Conservation (phyloP, 1,284 basidiomycete genomes). For the Leccinum solheimii region DNA sequence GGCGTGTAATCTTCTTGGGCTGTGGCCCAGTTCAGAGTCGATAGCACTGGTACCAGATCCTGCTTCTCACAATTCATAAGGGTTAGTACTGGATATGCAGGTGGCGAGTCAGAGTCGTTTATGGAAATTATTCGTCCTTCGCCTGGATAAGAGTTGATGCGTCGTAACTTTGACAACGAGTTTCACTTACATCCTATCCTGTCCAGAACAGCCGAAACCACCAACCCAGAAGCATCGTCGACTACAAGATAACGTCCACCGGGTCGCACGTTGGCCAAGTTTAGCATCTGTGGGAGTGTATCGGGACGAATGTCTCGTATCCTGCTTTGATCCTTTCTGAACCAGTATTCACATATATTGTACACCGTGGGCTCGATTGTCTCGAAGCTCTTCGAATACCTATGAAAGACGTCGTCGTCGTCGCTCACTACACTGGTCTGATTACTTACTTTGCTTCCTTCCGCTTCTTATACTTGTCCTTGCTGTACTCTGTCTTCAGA, state of each 20-base stretch:
- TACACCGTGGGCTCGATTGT: conserved; percentile 86
- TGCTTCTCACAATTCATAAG: conserved; percentile 85
- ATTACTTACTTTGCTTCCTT: conserved; percentile 87
- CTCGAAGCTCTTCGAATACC: conserved; percentile 87
- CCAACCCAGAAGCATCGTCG: conserved; percentile 90
- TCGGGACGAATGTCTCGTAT: conserved; percentile 88
- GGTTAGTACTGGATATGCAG: conserved; percentile 83
- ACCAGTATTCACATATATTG: conserved; percentile 91
- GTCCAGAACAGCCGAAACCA: conserved; percentile 84
- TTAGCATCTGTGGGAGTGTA: conserved; percentile 86
- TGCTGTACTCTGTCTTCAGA: conserved; percentile 94
- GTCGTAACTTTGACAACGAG: neutral
- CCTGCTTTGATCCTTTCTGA: conserved; percentile 75
- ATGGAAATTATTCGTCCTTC: conserved; percentile 83
- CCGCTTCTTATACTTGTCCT: conserved; percentile 93
- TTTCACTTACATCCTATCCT: conserved; percentile 72
- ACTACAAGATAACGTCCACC: conserved; percentile 88
- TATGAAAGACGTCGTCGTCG: conserved; percentile 35
- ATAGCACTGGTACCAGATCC: conserved; percentile 54
- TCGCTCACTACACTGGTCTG: neutral
- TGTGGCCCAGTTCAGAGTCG: conserved; percentile 90
- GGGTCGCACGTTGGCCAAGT: conserved; percentile 80
- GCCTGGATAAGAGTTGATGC: conserved; percentile 44
- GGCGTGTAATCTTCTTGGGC: conserved; percentile 77
- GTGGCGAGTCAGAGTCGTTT: conserved; percentile 91